Conservation (phyloP, 1,284 basidiomycete species). For the Ustilago curta region DNA sequence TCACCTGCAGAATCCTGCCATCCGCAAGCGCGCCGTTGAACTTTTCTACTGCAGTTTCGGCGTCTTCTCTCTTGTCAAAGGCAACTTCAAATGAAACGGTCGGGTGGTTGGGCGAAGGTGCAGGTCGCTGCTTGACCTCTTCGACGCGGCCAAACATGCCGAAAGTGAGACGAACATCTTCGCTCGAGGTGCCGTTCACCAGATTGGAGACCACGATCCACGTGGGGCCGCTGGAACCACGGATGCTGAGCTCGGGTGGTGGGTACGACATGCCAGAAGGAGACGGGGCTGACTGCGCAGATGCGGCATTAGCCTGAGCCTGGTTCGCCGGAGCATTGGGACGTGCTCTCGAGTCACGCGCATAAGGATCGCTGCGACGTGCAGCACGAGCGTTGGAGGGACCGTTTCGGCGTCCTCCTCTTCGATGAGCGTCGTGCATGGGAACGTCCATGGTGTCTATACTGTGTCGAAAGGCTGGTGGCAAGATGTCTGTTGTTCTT, state of each 20-base stretch:
- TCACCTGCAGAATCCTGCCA: conserved; percentile 62
- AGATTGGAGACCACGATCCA: conserved; percentile 66
- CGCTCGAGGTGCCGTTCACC: conserved; percentile 58
- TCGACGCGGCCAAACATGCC: conserved; percentile 58
- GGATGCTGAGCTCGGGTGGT: conserved; percentile 60
- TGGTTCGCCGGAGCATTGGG: conserved; percentile 14
- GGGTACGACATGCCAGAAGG: conserved; percentile 41
- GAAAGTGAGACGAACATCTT: conserved; percentile 65
- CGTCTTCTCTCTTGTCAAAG: conserved; percentile 54
- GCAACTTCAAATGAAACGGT: conserved; percentile 62
- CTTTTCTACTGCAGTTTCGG: conserved; percentile 56
- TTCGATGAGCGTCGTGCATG: conserved; percentile 40
- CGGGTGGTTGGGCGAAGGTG: conserved; percentile 55
- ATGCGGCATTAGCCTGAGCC: not conserved
- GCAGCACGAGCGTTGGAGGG: conserved; percentile 25
- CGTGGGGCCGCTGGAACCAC: conserved; percentile 60
- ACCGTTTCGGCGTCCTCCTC: conserved; percentile 31
- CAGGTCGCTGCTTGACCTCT: conserved; percentile 54
- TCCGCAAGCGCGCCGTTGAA: conserved; percentile 66
- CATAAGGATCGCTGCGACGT: conserved; percentile 49
- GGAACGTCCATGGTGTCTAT: conserved; percentile 32
- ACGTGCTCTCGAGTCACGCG: conserved; percentile 33
- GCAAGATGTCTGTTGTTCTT: not conserved
- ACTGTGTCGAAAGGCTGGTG: not conserved
- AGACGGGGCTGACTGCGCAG: not conserved